Conservation (phyloP, 257 asterid genomes). For the Lithospermum erythrorhizon region DNA sequence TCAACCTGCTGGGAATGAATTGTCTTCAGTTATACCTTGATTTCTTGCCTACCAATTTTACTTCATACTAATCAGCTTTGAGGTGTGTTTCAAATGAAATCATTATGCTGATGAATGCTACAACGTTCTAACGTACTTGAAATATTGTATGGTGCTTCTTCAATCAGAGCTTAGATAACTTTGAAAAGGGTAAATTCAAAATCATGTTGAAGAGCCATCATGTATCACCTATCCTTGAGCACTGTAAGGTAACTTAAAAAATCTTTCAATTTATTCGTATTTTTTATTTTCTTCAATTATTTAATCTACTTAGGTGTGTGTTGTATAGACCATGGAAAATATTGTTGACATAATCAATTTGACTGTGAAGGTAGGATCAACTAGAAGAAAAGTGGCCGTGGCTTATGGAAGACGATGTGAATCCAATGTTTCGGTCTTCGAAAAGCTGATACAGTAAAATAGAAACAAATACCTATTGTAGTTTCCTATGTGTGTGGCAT, state of each 20-base stretch:
- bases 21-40: neutral
- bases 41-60: conserved; percentile 3
- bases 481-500: neutral
- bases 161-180: conserved; percentile 61
- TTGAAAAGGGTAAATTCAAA: conserved; percentile 66
- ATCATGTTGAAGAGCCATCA: conserved; percentile 67
- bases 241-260: conserved; percentile 55
- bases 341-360: conserved; percentile 10
- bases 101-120: neutral
- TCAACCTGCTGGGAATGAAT: neutral
- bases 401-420: conserved; percentile 84
- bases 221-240: conserved; percentile 72
- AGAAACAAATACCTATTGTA: neutral
- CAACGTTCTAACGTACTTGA: neutral
- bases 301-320: neutral
- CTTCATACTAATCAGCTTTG: neutral
- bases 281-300: neutral
- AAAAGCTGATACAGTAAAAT: conserved; percentile 51
- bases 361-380: conserved; percentile 65
- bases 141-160: conserved; percentile 4
- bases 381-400: conserved; percentile 75
- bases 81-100: neutral
- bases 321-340: neutral
- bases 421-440: conserved; percentile 57
- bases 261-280: neutral